Evolutionary conservation across 1,284 basidiomycete species (phyloP), one percentile per base, ranked within the genome.

Genomic region (Boletellus deceptivus): DNA sequence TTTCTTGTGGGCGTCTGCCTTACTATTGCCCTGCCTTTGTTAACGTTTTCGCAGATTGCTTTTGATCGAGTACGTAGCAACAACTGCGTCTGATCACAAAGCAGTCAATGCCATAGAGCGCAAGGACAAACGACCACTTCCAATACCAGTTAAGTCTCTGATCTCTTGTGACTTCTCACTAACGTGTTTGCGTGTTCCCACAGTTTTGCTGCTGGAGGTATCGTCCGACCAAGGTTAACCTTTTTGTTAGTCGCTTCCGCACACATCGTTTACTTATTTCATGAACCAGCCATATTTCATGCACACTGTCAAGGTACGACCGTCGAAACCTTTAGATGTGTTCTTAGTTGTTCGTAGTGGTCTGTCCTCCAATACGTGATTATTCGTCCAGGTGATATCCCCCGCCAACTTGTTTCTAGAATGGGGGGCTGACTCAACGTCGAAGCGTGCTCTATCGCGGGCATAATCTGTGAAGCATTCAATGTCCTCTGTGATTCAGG

Each of bases 301-400:
- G 84, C 87, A 92, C 65, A 86, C 90, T 0, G 69, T 93, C 61
- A 92, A 91, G 72, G 86, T 89, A 59, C 36, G 70, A 50, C 54
- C 59, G 6, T 31, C 46, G 18, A 41, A 10, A 10, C 22, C 33
- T 39, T 18, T 2, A 47, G 20, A 40, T 34, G 11, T 25, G 41
- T 35, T 41, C 34, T 57, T 18, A 51, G 40, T 9, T 35, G 18
- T 46, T 22, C 48, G 10, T 52, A 89, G 83, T 91, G 87, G 88
- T 75, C 80, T 41, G 88, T 90, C 7, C 69, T 92, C 44, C 92
- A 94, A 78, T 94, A 93, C 62, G 84, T 91, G 33, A 80, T 93
- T 50, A 73, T 93, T 39, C 77, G 89, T 53, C 90, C 89, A 53
- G 71, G 86, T 87, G 58, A 55, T 14, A 50, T 20, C 8, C 9